Base-by-base conservation (phyloP, 331 rosid genomes). In the Prunus yedoensis region DNA sequence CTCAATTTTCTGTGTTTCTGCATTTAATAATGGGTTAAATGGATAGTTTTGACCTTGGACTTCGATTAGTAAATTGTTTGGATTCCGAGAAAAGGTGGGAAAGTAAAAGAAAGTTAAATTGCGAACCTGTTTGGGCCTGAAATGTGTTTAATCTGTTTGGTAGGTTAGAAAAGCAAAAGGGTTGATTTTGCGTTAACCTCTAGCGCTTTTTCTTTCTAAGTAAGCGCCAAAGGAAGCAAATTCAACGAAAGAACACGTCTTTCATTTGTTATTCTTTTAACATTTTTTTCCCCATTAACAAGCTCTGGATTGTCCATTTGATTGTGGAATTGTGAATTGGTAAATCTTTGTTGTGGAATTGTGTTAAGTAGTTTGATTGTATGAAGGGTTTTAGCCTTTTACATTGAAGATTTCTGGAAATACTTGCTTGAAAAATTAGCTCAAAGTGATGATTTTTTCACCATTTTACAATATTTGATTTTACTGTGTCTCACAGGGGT, bases 11-110 rank as follows among this genome's bases (percentile, higher is more conserved):
- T 28, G 60, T 47, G 56, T 79, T 62, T 69, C 12, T 51, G 66
- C 47, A 30, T 76, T 4, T 38, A 64, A 52, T 50, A 27, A 3
- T 65, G 11, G 74, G 10, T 56, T 49, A 0, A 46, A n/a, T 28
- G 32, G 64, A 14, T 68, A 18, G 63, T 53, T 51, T 61, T 58
- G 74, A 57, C 75, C 35, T 74, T 70, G 54, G 79, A 81, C 49
- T 82, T 38, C 16, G 67, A 63, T 52, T 56, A 32, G 32, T 14
- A 3, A 63, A 53, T 17, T 27, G 75, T 71, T 77, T 76, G 62
- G 66, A 56, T 35, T 57, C 62, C 56, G 66, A 57, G 73, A 57
- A 70, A n/a, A 53, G 56, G 25, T 25, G 52, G 72, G 81, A 59
- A 67, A 38, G 41, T 67, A 60, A 72, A 68, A n/a, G 53, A 58